Evolutionary conservation across 2,329 filamentous ascomycete genomes (phyloP), one percentile per base, ranked within the genome.

Genomic region (Colletotrichum musae): DNA sequence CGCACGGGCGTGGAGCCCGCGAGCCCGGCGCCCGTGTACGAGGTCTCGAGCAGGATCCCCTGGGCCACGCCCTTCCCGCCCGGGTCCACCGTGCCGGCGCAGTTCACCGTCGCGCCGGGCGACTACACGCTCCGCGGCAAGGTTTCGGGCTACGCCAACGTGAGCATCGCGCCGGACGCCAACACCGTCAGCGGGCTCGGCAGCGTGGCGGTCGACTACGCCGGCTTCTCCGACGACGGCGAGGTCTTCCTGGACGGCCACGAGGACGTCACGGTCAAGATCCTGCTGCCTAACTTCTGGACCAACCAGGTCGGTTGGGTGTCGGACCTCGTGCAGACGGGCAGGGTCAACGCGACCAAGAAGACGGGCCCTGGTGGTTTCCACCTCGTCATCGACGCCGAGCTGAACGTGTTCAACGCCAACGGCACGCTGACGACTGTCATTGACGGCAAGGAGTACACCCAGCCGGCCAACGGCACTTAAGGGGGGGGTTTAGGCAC

Each of bases 351-450:
- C 16, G 76, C 72, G 0, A 80, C 74, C 1, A 85, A 84, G 72
- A 78, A 74, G 58, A 84, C 83, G 0, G 74, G 80, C 3, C 73
- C 76, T 0, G 76, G 73, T 0, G 81, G 81, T 1, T 81, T 83
- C 63, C 80, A 83, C 65, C 54, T 84, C 26, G 60, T 72, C 4
- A 81, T 83, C 28, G 77, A 84, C 74, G 77, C 73, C 1, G 61
- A 80, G 71, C 70, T 71, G 9, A 84, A 84, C 50, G 76, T 80
- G 0, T 82, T 84, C 70, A 68, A 80, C 4, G 79, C 81, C 0
- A 83, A 79, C 68, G 83, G 83, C 3, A 81, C 78, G 1, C 60
- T 84, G 60, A 78, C 73, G 5, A 84, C 80, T 5, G 79, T 73
- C 0, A 67, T 83, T 43, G 77, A 82, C 64, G 81, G 79, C 0